Evolutionary conservation across 2,329 filamentous ascomycete genomes (phyloP), one percentile per base, ranked within the genome.

Genomic region (Calonectria fujianensis): DNA sequence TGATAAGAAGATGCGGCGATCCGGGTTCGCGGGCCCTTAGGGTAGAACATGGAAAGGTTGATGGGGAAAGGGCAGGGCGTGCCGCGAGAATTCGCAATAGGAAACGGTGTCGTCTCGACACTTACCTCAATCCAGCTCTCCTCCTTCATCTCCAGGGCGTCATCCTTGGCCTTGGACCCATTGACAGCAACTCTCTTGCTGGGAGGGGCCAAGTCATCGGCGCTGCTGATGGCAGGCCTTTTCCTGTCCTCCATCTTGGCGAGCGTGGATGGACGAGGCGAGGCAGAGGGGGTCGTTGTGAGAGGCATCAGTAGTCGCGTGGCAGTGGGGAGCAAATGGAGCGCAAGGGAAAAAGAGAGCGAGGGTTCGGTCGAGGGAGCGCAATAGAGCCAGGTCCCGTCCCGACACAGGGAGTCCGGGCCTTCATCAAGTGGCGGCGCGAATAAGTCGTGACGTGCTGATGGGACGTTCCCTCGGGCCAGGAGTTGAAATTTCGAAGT

Each of bases 211-310:
- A 95, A 89, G 80, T 98, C 95, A 85, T 97, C 95, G 82, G 92
- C 89, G 84, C 94, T 94, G 86, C 92, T 91, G 81, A 94, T 91
- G 84, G 96, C 95, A 84, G 96, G 94, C 92, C 97, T 93, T 92
- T 99, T 99, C 92, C 97, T 95, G 90, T 98, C 97, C 91, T 99
- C 97, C 96, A 98, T 99, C 92, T 97, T 98, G 89, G 93, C 90
- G 88, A 95, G 90, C 91, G 93, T 93, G 89, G 95, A 94, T 90
- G 94, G 92, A 91, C 93, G 92, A 90, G 93, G 90, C 84, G 88
- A 86, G 86, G 93, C 90, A 87, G 92, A 91, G 85, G 90, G 90
- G 81, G 92, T 91, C 88, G 94, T 94, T 88, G 94, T 93, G 91
- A 94, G 91, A 93, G 93, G 93, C 95, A 97, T 97, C 91, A 95